Base-by-base conservation (phyloP, 1,139 yeast species). In the Lizanozyma gosingica region DNA sequence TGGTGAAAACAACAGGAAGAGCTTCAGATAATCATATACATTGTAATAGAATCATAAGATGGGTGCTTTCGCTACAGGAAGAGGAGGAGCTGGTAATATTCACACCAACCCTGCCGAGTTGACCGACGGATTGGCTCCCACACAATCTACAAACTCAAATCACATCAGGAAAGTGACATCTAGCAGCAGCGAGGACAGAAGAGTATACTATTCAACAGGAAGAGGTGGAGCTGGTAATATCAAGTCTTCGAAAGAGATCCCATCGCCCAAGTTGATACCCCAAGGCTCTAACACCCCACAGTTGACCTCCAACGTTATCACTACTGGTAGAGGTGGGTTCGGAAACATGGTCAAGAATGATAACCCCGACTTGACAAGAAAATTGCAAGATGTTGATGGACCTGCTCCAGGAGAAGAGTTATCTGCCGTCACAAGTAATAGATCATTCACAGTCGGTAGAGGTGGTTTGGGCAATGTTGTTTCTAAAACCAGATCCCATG, bases 171-270 rank as follows among this genome's bases (percentile, higher is more conserved):
- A 22, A 22, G 29, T 22, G 29, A 22, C 29, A 6, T 22, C 29
- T 22, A 11, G 9, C 11, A 11, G 29, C 29, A 22, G 29, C 11
- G 29, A 35, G 4, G 57, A 60, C 35, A 71, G 71, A 39, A 62
- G 61, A 45, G 62, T 64, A 6, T 65, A 62, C 47, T 67, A 70
- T 48, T 76, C 83, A n/a, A 80, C 87, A 0, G 92, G 92, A 9
- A 70, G 94, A 47, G 94, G 94, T 9, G 92, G 94, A 3, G 84
- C 85, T 1, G 92, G 92, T 6, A 83, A 83, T 55, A 78, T 83
- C 43, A 67, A 73, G 47, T 49, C 66, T 1, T 63, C 78, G 8
- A 54, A 52, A 36, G 57, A 65, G 35, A 56, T 65, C 34, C 78
- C 80, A 6, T 69, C 78, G 9, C 83, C 83, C 2, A 72, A 67